A percentile compares a stretch with the other conserved stretches of the same genome.
These are phyloP conservation scores for Aspergillus uvarum DNA, from an alignment of 2,329 filamentous ascomycete species.

Conservation along the genomic window DNA sequence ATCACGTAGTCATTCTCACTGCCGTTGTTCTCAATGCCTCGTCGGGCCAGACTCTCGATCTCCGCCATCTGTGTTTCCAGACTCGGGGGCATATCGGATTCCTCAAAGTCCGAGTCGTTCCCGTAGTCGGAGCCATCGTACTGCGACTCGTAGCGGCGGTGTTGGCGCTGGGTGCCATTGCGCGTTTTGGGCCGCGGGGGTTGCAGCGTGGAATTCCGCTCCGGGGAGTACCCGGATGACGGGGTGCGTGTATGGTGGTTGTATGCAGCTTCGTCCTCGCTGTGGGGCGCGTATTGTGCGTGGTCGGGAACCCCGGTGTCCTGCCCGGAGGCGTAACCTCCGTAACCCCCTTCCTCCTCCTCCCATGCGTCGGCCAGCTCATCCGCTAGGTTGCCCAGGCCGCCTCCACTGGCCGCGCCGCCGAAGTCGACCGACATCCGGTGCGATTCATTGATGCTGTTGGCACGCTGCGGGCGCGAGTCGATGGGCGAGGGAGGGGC, in stretches of 20 bases:
- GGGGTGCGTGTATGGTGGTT: constrained; percentile 30
- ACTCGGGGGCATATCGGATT: constrained; percentile 54
- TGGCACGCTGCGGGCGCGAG: constrained; percentile 37
- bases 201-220: constrained; percentile 29
- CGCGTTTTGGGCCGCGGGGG: constrained; percentile 42
- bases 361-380: constrained; percentile 63
- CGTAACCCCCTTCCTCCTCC: constrained; percentile 50
- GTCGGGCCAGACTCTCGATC: constrained; percentile 55
- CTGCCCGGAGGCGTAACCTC: constrained; percentile 38
- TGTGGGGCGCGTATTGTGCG: constrained; percentile 30
- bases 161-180: constrained; percentile 33
- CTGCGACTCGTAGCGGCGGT: constrained; percentile 44
- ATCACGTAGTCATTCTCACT: constrained; percentile 54
- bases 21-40: constrained; percentile 54
- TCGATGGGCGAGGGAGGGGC: constrained; percentile 41
- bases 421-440: constrained; percentile 44
- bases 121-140: constrained; percentile 62
- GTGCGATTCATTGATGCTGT: constrained; percentile 35
- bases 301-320: constrained; percentile 28
- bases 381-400: constrained; percentile 62
- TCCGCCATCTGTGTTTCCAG: constrained; percentile 56
- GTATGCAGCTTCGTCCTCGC: constrained; percentile 32
- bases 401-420: constrained; percentile 31
- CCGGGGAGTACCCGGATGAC: constrained; percentile 24
- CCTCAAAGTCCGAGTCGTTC: constrained; percentile 56